Evolutionary conservation across 169 alveolate species (phyloP), one percentile per base, ranked within the genome.

Genomic region (Cryptosporidium andersoni): DNA sequence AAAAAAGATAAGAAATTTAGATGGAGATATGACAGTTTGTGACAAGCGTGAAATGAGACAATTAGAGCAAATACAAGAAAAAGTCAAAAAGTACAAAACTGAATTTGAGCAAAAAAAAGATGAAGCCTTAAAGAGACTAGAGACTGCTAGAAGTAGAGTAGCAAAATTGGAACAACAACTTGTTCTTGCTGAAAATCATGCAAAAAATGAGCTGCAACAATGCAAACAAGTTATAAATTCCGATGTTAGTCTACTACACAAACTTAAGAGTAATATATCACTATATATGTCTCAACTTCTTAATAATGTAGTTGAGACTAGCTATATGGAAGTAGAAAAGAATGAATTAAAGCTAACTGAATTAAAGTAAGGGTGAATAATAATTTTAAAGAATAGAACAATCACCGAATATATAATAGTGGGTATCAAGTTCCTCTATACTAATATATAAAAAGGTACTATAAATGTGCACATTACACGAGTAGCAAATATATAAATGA

Each of bases 221-320:
- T 74, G 85, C 36, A 74, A 74, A 45, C 85, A 74, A 74, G 68
- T 74, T 74, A 74, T 74, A 16, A 66, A 74, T n/a, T 74, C 85
- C 0, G 85, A 74, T 45, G 68, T 63, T 8, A 68, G 60, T n/a
- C 56, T 68, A n/a, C 55, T 74, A 12, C 60, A 55, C 16, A 74
- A 74, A n/a, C 42, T 74, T 6, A 74, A 74, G 37, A 25, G 25
- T 0, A 25, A 25, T 25, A 25, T 25, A 25, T 25, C 25, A 25
- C 25, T 25, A 25, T 25, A 25, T 25, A 25, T 25, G 25, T 25
- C 25, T 25, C 25, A 25, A 25, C 25, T 25, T 25, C 25, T 25
- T 25, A 25, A 25, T 25, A 25, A 25, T 25, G 25, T 25, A 25
- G 25, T 25, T 25, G 25, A 25, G 25, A 25, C 0, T 25, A 25